Conservation (phyloP, 2,329 filamentous ascomycete species). For the Aspergillus japonicus region DNA sequence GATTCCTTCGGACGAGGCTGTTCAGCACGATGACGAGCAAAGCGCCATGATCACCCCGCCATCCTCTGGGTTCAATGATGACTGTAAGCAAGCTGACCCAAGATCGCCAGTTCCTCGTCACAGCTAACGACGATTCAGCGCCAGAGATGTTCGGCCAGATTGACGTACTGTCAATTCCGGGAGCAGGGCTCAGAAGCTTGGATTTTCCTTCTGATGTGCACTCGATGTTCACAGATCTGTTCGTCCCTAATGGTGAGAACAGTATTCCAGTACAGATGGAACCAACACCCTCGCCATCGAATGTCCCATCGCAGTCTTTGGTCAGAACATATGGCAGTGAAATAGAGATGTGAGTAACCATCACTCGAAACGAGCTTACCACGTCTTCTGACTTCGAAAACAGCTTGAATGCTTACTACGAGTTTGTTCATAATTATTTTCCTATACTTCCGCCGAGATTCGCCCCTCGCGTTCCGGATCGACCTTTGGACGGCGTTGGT, state of each 20-base stretch:
- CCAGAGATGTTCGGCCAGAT: constrained; percentile 42
- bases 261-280: constrained; percentile 30
- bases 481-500: constrained; percentile 33
- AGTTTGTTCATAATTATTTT: constrained; percentile 48
- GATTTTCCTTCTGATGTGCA: constrained; percentile 39
- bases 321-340: constrained; percentile 44
- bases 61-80: constrained; percentile 31
- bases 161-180: constrained; percentile 41
- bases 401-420: constrained; percentile 48
- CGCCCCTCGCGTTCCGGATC: constrained; percentile 30
- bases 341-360: constrained; percentile 38
- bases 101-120: background rate
- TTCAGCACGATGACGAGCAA: constrained; percentile 21
- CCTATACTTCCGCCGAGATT: constrained; percentile 44
- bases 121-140: constrained; percentile 26
- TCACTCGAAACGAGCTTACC: background rate
- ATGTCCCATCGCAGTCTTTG: constrained; percentile 26
- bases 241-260: constrained; percentile 25
- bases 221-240: constrained; percentile 40
- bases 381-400: constrained; percentile 15
- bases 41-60: constrained; percentile 24
- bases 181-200: constrained; percentile 41
- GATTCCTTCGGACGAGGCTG: constrained; percentile 21
- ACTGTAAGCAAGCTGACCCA: constrained; percentile 26
- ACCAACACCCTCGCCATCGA: constrained; percentile 28